Evolutionary conservation across 2,329 filamentous ascomycete species (phyloP), one percentile per base, ranked within the genome.

Genomic region (Botrytis squamosa): DNA sequence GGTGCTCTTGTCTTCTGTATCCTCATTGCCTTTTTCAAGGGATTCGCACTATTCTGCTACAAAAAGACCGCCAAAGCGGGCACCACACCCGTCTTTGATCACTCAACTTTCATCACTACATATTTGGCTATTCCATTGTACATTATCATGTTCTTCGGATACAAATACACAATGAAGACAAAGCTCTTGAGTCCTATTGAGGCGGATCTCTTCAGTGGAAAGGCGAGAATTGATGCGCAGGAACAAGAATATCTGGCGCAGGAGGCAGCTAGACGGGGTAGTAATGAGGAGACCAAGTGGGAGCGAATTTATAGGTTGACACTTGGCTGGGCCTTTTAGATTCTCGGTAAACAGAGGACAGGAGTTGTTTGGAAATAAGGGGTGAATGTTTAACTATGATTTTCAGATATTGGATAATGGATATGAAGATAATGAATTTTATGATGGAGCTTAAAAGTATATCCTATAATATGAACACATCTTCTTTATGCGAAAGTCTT

Each of bases 11-110:
- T 85, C 79, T 91, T 94, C 83, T 94, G 92, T 83, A 86, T 87
- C 79, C 80, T 96, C 38, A 92, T 97, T 75, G 88, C 91, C 1
- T 80, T 97, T 66, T 96, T 93, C 80, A 97, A 96, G 87, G 95
- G 94, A 85, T 96, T 90, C 82, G 86, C 88, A 72, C 90, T 92
- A 74, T 96, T 96, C 82, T 74, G 72, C 42, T 75, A 74, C n/a
- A 75, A 75, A 33, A 69, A 29, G 29, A 75, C 74, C 18, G 38
- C 73, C 2, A 33, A 38, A 6, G 60, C 60, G 85, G 89, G 85
- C 71, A 84, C 85, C 25, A 88, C 85, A 72, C 87, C 85, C 1
- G 68, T 59, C 38, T 92, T 91, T 75, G 87, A 91, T 80, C 88
- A 89, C 83, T 89, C 88, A 83, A 89, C 86, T 77, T 91, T 92